Percentiles rank a stretch among this genome's conserved stretches.
Conservation (phyloP, 179 eudicot species). For the Pouteria campechiana region DNA sequence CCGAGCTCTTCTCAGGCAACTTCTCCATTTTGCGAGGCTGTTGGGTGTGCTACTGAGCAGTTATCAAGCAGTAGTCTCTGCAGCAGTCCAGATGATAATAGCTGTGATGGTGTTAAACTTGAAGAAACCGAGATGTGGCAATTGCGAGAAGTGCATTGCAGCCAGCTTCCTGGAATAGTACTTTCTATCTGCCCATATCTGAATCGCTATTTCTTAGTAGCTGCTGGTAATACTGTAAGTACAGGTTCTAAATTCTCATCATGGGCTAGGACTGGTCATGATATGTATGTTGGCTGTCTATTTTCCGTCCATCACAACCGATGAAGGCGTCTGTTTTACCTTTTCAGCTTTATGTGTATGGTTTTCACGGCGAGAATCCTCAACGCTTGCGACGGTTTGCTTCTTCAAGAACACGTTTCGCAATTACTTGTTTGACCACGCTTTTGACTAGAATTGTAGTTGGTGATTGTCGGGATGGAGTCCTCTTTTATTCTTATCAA, state of each 20-base stretch:
- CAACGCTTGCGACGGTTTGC: slow-evolving; percentile 66
- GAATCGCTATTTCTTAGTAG: slow-evolving; percentile 74
- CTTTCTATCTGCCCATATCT: slow-evolving; percentile 82
- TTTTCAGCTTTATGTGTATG: slow-evolving; percentile 77
- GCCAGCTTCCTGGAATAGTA: slow-evolving; percentile 58
- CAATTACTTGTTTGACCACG: slow-evolving; percentile 68
- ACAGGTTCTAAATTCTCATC: slow-evolving; percentile 1
- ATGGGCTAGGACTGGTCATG: neutral
- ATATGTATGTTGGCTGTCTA: slow-evolving; percentile 4
- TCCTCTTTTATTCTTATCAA: slow-evolving; percentile 67
- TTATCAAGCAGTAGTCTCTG: slow-evolving; percentile 58
- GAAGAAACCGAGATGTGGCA: slow-evolving; percentile 88
- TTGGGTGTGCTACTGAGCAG: slow-evolving; percentile 50
- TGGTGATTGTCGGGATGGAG: slow-evolving; percentile 98
- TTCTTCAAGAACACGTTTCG: slow-evolving; percentile 60
- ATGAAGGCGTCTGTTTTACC: slow-evolving; percentile 1
- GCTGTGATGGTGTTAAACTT: slow-evolving; percentile 60
- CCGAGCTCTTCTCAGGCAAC: slow-evolving; percentile 46
- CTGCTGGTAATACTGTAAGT: slow-evolving; percentile 88
- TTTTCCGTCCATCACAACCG: slow-evolving; percentile 5
- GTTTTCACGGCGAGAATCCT: slow-evolving; percentile 63
- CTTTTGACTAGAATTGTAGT: slow-evolving; percentile 83
- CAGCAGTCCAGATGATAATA: slow-evolving; percentile 82
- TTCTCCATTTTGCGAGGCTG: slow-evolving; percentile 50
- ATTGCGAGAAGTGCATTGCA: slow-evolving; percentile 38